phyloP scores from a whole-genome alignment of 2,329 filamentous ascomycete species.

The Neonectria sp. region DNA sequence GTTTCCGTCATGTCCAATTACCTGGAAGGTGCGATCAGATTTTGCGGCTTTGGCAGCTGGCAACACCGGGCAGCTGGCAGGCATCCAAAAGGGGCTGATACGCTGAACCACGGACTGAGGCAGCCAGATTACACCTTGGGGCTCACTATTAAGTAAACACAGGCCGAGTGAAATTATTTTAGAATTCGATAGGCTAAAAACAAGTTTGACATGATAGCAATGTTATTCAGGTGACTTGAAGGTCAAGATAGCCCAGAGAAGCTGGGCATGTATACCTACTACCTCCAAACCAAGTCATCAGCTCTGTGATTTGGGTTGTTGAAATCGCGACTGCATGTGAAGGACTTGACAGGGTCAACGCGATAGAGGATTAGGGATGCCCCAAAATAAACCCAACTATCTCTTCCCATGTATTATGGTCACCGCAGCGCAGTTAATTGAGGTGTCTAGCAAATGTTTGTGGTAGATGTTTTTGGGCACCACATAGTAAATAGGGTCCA shows the following conservation, averaged over 20 bases:
- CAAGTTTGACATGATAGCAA: not conserved
- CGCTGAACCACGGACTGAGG: not conserved
- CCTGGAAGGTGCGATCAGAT: not conserved
- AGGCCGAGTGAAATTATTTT: not conserved
- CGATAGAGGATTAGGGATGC: conserved; percentile 43
- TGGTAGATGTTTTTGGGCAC: not conserved
- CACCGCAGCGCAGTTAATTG: conserved; percentile 64
- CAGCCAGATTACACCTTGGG: not conserved
- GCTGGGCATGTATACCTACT: not conserved
- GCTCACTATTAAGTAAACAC: not conserved
- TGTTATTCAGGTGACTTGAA: not conserved
- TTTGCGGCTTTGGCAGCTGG: conserved; percentile 11
- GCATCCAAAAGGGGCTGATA: not conserved
- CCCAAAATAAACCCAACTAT: conserved; percentile 47
- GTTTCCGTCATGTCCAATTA: not conserved
- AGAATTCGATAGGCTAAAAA: not conserved
- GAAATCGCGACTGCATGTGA: conserved; percentile 26
- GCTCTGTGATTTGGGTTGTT: not conserved
- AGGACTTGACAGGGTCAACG: conserved; percentile 48
- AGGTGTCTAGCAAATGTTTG: conserved; percentile 54
- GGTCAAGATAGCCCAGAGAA: not conserved
- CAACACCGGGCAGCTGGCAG: conserved; percentile 1
- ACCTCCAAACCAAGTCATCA: not conserved
- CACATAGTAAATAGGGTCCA: not conserved
- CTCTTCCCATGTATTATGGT: conserved; percentile 77